These are phyloP conservation scores for Austropuccinia psidii DNA, from an alignment of 1,284 basidiomycete genomes.

Conservation along the genomic window DNA sequence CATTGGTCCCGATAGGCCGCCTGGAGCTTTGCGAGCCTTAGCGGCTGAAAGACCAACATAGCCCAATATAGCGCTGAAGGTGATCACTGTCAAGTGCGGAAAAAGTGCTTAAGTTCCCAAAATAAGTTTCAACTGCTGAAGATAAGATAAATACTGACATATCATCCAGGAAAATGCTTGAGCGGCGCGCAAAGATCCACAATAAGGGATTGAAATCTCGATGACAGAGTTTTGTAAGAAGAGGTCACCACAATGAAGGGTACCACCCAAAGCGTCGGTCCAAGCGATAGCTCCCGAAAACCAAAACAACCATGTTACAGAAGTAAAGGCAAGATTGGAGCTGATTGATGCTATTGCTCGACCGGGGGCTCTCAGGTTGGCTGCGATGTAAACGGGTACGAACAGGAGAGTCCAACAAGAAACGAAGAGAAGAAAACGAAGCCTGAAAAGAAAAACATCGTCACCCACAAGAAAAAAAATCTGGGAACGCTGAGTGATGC, in stretches of 20 bases:
- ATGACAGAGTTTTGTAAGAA: conserved; percentile 5
- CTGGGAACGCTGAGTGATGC: background rate
- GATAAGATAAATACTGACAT: conserved; percentile 17
- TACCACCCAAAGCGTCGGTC: conserved; percentile 10
- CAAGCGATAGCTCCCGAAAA: conserved; percentile 14
- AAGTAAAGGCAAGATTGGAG: conserved; percentile 22
- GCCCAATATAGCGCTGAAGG: background rate
- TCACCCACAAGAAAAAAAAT: background rate
- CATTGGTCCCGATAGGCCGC: conserved; percentile 23
- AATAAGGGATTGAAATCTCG: conserved; percentile 16
- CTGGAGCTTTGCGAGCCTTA: background rate
- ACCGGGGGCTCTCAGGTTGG: background rate
- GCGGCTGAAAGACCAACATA: background rate
- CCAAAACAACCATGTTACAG: conserved; percentile 31
- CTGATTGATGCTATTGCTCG: background rate
- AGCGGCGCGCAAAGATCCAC: conserved; percentile 17
- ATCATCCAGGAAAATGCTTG: conserved; percentile 34
- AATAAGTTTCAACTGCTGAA: background rate
- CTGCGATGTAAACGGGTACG: conserved; percentile 15
- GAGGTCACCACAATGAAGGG: conserved; percentile 24
- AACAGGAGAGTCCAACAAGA: conserved; percentile 30
- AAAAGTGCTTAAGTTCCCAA: background rate
- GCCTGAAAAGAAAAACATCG: background rate
- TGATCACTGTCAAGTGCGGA: conserved; percentile 1
- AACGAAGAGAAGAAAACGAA: conserved; percentile 25